phyloP scores from a whole-genome alignment of 768 basidiomycete species.

The Dioszegia aurantiaca region DNA sequence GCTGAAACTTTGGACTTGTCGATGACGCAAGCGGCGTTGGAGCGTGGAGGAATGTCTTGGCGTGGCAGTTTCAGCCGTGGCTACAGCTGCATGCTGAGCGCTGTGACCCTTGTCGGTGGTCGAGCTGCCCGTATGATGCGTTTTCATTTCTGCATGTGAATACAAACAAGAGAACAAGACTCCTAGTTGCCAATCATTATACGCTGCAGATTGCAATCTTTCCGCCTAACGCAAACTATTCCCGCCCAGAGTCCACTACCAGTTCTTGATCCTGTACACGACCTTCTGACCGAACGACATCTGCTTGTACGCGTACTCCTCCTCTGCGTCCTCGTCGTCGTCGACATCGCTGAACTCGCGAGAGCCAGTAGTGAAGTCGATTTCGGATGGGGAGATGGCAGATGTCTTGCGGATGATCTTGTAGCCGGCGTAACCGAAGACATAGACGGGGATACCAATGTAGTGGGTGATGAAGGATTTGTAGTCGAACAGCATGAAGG shows the following conservation, averaged over 20 bases:
- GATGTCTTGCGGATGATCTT: constrained; percentile 49
- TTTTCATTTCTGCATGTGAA: no score
- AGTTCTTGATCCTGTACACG: constrained; percentile 45
- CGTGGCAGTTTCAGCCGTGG: neutral
- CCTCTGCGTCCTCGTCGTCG: constrained; percentile 28
- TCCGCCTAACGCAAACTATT: no score
- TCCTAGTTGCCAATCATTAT: no score
- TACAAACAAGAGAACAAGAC: no score
- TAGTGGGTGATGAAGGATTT: constrained; percentile 49
- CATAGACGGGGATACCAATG: constrained; percentile 58
- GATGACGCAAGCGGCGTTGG: neutral
- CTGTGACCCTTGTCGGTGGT: neutral
- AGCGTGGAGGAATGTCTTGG: neutral
- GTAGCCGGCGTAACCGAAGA: constrained; percentile 56
- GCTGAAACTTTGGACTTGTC: neutral
- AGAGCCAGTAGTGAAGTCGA: constrained; percentile 43
- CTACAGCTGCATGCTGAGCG: neutral
- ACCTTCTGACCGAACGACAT: constrained; percentile 39
- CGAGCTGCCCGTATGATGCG: no score
- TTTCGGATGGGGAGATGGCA: constrained; percentile 30
- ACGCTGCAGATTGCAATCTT: no score
- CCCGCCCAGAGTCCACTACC: constrained; percentile 24
- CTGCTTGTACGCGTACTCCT: constrained; percentile 26
- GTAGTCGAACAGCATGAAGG: constrained; percentile 62
- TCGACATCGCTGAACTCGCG: constrained; percentile 45